Evolutionary conservation across 2,329 filamentous ascomycete genomes (phyloP).

Genomic region (Colletotrichum sp.): DNA sequence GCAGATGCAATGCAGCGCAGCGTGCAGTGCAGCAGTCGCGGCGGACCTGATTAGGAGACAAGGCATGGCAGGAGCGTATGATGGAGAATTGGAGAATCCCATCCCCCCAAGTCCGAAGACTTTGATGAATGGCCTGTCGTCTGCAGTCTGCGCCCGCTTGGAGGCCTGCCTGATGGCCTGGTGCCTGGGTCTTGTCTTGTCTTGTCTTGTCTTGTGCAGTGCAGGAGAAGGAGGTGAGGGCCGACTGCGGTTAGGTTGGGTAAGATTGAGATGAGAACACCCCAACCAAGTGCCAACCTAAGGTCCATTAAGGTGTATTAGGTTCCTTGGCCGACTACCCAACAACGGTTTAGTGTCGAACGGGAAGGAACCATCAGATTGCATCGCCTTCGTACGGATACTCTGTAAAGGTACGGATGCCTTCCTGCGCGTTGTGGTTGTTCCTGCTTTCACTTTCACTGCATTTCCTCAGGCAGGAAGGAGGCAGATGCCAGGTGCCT

Average conservation of each 20-base stretch:
- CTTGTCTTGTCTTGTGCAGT: neutral
- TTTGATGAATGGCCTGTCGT: neutral
- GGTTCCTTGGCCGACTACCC: neutral
- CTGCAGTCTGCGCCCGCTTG: neutral
- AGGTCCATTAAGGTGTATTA: neutral
- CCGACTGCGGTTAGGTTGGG: neutral
- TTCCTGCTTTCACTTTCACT: neutral
- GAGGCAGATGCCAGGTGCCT: neutral
- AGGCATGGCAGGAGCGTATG: neutral
- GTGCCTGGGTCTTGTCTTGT: neutral
- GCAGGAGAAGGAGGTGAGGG: neutral
- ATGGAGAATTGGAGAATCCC: constrained; percentile 1
- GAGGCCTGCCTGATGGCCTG: neutral
- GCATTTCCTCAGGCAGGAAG: neutral
- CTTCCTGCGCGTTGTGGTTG: neutral
- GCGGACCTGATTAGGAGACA: neutral
- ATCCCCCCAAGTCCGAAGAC: neutral
- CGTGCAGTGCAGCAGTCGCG: neutral
- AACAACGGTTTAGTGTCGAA: neutral
- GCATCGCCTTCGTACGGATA: neutral
- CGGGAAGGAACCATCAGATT: neutral
- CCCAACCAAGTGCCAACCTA: neutral
- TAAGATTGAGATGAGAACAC: neutral
- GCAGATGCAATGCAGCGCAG: neutral
- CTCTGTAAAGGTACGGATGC: neutral